A percentile compares a stretch with the other conserved stretches of the same genome.
Evolutionary conservation across 768 basidiomycete species (phyloP).

Genomic region (Coprinopsis sp.): DNA sequence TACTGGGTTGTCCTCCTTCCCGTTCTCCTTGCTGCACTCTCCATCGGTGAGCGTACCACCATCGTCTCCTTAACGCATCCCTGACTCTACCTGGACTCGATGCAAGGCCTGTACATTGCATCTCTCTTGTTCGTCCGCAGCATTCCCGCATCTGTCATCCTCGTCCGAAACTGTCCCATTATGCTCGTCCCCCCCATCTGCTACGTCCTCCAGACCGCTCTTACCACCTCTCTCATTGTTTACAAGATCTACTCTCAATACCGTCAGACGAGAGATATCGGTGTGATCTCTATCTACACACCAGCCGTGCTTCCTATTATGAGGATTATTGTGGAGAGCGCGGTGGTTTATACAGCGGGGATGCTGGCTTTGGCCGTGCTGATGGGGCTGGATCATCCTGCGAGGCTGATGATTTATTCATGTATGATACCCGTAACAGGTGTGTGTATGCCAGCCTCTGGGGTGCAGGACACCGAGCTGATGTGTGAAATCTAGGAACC

Average conservation of each 20-base stretch:
- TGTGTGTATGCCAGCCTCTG: too few species aligned
- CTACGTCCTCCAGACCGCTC: constrained; percentile 22
- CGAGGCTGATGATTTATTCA: too few species aligned
- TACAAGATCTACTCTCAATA: constrained; percentile 24
- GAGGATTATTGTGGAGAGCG: too few species aligned
- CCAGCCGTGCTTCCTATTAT: too few species aligned
- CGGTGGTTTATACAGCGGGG: too few species aligned
- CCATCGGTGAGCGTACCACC: constrained; percentile 17
- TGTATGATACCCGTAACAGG: too few species aligned
- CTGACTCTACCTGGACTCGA: constrained; percentile 8
- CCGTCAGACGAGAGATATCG: constrained; percentile 15
- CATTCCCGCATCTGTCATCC: not conserved
- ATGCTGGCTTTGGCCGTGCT: too few species aligned
- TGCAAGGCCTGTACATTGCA: constrained; percentile 12
- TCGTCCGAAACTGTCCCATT: constrained; percentile 2
- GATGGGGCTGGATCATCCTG: too few species aligned
- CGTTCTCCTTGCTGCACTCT: constrained; percentile 15
- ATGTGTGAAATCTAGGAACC: too few species aligned
- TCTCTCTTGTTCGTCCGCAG: constrained; percentile 20
- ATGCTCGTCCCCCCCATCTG: constrained; percentile 23
- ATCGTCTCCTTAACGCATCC: not conserved
- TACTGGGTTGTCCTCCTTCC: constrained; percentile 20
- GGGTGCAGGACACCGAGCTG: too few species aligned
- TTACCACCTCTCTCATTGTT: constrained; percentile 24
- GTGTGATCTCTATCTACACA: too few species aligned